Evolutionary conservation across 2,329 filamentous ascomycete genomes (phyloP).

Genomic region (Diaporthe longicolla): DNA sequence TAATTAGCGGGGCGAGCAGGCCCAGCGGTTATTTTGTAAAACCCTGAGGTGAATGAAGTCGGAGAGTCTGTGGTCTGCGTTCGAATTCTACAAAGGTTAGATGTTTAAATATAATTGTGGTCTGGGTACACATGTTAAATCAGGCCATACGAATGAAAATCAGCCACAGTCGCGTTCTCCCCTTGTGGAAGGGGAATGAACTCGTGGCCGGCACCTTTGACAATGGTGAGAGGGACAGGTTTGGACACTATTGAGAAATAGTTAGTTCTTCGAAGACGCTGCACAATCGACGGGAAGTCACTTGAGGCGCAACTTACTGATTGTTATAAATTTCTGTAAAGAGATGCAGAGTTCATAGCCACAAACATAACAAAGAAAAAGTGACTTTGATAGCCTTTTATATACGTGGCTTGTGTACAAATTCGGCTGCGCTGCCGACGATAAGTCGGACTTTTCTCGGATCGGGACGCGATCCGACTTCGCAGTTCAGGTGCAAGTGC

Average conservation of each 20-base stretch:
- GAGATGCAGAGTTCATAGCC: neutral
- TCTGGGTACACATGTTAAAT: no score
- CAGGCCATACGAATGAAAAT: slow-evolving; percentile 1
- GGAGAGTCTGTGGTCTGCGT: slow-evolving; percentile 13
- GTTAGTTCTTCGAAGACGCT: neutral
- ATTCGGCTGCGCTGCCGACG: slow-evolving; percentile 3
- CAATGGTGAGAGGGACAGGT: neutral
- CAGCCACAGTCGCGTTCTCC: slow-evolving; percentile 4
- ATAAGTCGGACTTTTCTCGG: slow-evolving; percentile 23
- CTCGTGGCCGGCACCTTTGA: slow-evolving; percentile 25
- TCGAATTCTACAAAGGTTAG: slow-evolving; percentile 5
- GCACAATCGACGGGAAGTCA: neutral
- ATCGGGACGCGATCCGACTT: slow-evolving; percentile 5
- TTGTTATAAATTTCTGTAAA: neutral
- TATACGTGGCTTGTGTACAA: neutral
- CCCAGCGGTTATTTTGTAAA: slow-evolving; percentile 16
- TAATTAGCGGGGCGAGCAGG: slow-evolving; percentile 14
- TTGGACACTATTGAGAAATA: neutral
- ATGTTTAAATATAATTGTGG: neutral
- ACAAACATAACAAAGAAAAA: neutral
- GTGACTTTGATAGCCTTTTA: neutral
- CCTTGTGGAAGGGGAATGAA: slow-evolving; percentile 14
- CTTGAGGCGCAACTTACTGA: neutral
- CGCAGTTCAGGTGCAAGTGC: neutral
- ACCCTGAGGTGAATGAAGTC: slow-evolving; percentile 10